Evolutionary conservation across 2,329 filamentous ascomycete genomes (phyloP).

Genomic region (Aspergillus sp.): DNA sequence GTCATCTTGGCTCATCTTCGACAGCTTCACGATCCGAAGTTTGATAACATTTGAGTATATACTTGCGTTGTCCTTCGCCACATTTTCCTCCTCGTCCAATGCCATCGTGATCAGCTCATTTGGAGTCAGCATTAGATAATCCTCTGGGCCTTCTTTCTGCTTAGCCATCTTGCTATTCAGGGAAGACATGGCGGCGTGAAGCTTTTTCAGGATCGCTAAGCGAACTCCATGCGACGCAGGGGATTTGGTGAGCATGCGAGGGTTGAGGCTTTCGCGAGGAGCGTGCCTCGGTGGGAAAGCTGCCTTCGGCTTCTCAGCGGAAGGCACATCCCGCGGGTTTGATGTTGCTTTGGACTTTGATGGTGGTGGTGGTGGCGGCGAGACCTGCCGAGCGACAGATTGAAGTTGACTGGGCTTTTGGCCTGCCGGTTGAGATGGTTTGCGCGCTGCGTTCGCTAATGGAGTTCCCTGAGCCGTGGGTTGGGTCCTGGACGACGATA

Average conservation of each 20-base stretch:
- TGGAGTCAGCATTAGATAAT: constrained; percentile 37
- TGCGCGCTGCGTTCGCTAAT: constrained; percentile 7
- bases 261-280: constrained; percentile 45
- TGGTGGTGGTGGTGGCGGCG: constrained; percentile 32
- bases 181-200: constrained; percentile 44
- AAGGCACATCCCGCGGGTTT: constrained; percentile 2
- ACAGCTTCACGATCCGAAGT: constrained; percentile 72
- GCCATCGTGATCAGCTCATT: constrained; percentile 48
- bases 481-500: not conserved
- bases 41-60: constrained; percentile 86
- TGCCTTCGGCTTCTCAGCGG: constrained; percentile 3
- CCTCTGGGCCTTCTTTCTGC: constrained; percentile 31
- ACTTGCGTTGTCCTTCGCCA: constrained; percentile 63
- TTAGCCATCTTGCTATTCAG: constrained; percentile 40
- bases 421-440: constrained; percentile 12
- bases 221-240: constrained; percentile 44
- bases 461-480: not conserved
- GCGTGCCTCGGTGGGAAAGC: constrained; percentile 29
- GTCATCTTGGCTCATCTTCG: constrained; percentile 68
- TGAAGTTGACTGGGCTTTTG: constrained; percentile 17
- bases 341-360: constrained; percentile 9
- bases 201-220: constrained; percentile 42
- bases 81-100: constrained; percentile 69
- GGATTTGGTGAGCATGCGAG: constrained; percentile 44
- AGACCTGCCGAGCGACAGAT: constrained; percentile 26